Percentiles rank a stretch among this genome's conserved stretches.
phyloP scores from a whole-genome alignment of 148 eudicot species.

The Dysphania ambrosioides region DNA sequence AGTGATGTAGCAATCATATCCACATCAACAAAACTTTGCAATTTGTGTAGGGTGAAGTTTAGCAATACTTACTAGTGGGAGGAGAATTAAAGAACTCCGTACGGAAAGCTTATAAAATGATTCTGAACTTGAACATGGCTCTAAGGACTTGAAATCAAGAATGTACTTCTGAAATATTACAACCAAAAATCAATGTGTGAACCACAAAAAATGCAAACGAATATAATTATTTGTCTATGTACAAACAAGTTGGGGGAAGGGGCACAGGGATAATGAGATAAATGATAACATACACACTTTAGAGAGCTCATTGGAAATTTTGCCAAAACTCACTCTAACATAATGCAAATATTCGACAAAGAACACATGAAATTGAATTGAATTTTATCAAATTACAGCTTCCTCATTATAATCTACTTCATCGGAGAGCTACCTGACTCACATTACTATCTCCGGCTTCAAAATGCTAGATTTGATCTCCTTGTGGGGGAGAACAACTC shows the following conservation, averaged over 20 bases:
- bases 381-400: too few relatives aligned
- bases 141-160: background rate
- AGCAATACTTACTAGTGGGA: too few relatives aligned
- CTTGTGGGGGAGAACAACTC: slow-evolving; percentile 86
- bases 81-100: too few relatives aligned
- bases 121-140: slow-evolving; percentile 1
- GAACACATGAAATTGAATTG: background rate
- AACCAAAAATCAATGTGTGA: slow-evolving; percentile 5
- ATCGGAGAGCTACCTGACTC: slow-evolving; percentile 17
- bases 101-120: too few relatives aligned
- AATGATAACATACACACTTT: too few relatives aligned
- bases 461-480: slow-evolving; percentile 83
- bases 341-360: background rate
- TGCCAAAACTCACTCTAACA: slow-evolving; percentile 14
- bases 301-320: slow-evolving; percentile 1
- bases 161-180: slow-evolving; percentile 8
- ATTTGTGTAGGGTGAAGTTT: too few relatives aligned
- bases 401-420: too few relatives aligned
- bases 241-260: slow-evolving; percentile 16
- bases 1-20: background rate
- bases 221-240: slow-evolving; percentile 11
- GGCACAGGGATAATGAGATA: too few relatives aligned
- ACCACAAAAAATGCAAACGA: slow-evolving; percentile 3
- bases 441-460: slow-evolving; percentile 97
- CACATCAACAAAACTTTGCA: background rate